Evolutionary conservation across 1,139 yeast genomes (phyloP), one percentile per base, ranked within the genome.

Genomic region (Entelexis paramagnoliae): DNA sequence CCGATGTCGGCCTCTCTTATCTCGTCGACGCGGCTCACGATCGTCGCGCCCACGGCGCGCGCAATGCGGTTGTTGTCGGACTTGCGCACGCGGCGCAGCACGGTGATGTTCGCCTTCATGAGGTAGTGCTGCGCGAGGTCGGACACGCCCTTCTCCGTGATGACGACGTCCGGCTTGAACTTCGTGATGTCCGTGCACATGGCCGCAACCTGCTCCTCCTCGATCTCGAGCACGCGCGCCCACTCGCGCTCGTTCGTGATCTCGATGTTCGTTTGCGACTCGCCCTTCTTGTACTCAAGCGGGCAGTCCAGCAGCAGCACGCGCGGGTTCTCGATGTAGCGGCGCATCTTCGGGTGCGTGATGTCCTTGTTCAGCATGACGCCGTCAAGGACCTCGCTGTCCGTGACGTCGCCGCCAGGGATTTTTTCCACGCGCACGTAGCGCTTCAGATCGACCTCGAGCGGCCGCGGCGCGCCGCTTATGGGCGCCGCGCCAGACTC

Each of bases 131-230:
- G 99, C 40, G 98, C 99, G 66, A 93, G 76, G 68, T 93, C 99
- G 51, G 95, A 84, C 26, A 93, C 97, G 60, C 99, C 99, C 76
- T 93, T 93, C 69, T 93, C 99, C 50, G 98, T 93, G 60, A 93
- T 83, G 42, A 93, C 96, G 63, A 93, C 76, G 66, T 86, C 95
- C 19, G 98, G 98, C 66, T 87, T 86, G 66, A 86, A 79, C 55
- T 83, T 79, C 60, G 89, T 75, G 59, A 93, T 78, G 61, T 81
- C 84, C 55, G 87, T 95, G 70, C 97, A 89, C 74, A 91, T 73
- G 53, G 77, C 65, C 65, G 83, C 83, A 58, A 93, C 91, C 71
- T 93, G 99, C 68, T 93, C 98, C 72, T 93, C 99, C 72, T 93
- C 99, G 64, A 93, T 91, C 71, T 91, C 91, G 63, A 93, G 74